phyloP scores from a whole-genome alignment of 208 protist species.

The Wallacemonas rigidus region DNA sequence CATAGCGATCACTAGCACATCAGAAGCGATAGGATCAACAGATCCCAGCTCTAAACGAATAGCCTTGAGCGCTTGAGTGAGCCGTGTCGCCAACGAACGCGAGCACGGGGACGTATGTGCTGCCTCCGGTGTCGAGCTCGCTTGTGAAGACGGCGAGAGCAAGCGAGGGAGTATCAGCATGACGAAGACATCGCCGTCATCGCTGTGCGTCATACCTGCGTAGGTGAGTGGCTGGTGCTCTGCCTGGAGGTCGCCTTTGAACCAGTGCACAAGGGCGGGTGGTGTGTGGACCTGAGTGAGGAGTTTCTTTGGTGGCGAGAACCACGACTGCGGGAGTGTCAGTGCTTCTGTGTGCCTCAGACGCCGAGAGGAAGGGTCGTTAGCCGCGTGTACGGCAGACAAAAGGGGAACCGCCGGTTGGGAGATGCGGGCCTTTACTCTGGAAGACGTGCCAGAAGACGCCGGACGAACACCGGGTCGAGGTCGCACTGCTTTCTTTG shows the following conservation, averaged over 20 bases:
- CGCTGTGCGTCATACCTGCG: background rate
- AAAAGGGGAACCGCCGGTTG: no score
- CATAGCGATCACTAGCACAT: constrained; percentile 24
- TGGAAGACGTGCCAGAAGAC: no score
- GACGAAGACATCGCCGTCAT: background rate
- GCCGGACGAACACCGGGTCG: no score
- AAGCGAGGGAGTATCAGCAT: background rate
- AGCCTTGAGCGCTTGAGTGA: background rate
- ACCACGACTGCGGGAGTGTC: constrained; percentile 1
- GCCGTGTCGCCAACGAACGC: background rate
- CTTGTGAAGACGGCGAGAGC: background rate
- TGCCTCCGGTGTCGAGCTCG: background rate
- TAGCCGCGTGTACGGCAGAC: no score
- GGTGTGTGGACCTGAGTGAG: constrained; percentile 3
- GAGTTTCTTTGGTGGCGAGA: background rate
- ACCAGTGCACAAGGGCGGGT: background rate
- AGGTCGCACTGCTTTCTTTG: no score
- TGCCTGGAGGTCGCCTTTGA: background rate
- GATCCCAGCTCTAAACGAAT: constrained; percentile 28
- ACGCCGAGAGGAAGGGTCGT: no score
- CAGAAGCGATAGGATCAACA: constrained; percentile 25
- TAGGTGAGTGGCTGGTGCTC: background rate
- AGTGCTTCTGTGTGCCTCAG: background rate
- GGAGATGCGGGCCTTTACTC: no score
- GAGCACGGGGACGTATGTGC: constrained; percentile 3